Evolutionary conservation across 352 stramenopile species (phyloP).

Genomic region (Nothophytophthora sp.): DNA sequence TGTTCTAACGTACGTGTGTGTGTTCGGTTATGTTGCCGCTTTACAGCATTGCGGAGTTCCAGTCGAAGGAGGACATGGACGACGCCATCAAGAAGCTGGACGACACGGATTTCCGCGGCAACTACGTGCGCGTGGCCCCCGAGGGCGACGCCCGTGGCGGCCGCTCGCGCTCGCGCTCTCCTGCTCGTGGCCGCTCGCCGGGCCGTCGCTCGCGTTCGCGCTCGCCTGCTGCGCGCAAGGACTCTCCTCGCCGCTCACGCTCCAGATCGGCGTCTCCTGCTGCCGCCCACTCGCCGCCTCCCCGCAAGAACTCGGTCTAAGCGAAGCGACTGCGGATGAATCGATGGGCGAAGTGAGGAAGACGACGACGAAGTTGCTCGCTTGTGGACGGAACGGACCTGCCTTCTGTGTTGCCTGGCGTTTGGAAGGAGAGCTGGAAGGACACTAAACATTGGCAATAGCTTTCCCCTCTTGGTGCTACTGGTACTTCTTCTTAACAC

Average conservation of each 20-base stretch:
- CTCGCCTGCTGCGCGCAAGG: constrained; percentile 58
- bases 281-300: constrained; percentile 46
- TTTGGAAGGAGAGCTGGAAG: constrained; percentile 16
- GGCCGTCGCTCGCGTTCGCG: constrained; percentile 67
- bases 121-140: constrained; percentile 73
- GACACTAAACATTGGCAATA: constrained; percentile 28
- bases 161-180: constrained; percentile 66
- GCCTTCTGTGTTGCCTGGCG: constrained; percentile 25
- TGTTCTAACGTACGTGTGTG: neutral
- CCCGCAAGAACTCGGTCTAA: constrained; percentile 80
- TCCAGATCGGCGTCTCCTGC: constrained; percentile 65
- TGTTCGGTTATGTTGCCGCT: constrained; percentile 1
- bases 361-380: neutral
- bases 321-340: constrained; percentile 1
- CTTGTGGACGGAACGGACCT: constrained; percentile 6
- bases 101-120: constrained; percentile 88
- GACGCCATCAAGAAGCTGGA: constrained; percentile 86
- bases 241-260: constrained; percentile 66
- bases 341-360: neutral
- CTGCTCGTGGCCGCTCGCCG: constrained; percentile 55
- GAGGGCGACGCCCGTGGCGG: constrained; percentile 33
- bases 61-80: constrained; percentile 82
- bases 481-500: neutral
- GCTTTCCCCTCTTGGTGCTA: constrained; percentile 17
- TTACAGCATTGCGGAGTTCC: constrained; percentile 76